These are phyloP conservation scores for Aechmea fasciata DNA, from an alignment of 176 grass and related monocot species.

Conservation along the genomic window DNA sequence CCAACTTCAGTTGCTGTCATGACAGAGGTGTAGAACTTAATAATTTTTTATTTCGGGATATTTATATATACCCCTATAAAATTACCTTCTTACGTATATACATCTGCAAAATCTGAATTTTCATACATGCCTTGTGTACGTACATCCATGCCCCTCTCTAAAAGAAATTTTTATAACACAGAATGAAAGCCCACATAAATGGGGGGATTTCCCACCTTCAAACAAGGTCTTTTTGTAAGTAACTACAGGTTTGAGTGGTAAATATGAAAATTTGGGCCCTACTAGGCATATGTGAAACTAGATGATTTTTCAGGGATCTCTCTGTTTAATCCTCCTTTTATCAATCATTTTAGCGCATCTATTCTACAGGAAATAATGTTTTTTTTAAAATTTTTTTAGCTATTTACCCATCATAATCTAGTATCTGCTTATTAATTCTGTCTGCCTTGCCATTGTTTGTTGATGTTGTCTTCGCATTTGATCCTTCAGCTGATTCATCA, in stretches of 20 bases:
- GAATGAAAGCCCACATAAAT: too few species aligned
- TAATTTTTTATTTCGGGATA: too few species aligned
- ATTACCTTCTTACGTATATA: too few species aligned
- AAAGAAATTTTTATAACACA: too few species aligned
- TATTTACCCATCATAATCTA: not conserved
- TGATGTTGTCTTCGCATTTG: slow-evolving; percentile 11
- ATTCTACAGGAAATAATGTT: not conserved
- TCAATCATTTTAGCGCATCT: not conserved
- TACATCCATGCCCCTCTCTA: too few species aligned
- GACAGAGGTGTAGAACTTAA: slow-evolving; percentile 42
- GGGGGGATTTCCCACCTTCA: not conserved
- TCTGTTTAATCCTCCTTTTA: too few species aligned
- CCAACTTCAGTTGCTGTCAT: slow-evolving; percentile 99
- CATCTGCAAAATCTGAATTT: too few species aligned
- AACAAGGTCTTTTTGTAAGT: not conserved
- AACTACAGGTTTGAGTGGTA: not conserved
- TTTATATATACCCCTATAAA: too few species aligned
- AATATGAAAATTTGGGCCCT: too few species aligned
- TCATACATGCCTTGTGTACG: too few species aligned
- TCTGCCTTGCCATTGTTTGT: not conserved
- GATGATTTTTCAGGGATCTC: too few species aligned
- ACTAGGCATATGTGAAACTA: too few species aligned
- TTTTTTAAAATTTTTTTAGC: not conserved
- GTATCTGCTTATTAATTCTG: not conserved
- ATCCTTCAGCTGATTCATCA: slow-evolving; percentile 5